Evolutionary conservation across 1,139 yeast genomes (phyloP).

Genomic region (Lodderomyces jiufengensis): DNA sequence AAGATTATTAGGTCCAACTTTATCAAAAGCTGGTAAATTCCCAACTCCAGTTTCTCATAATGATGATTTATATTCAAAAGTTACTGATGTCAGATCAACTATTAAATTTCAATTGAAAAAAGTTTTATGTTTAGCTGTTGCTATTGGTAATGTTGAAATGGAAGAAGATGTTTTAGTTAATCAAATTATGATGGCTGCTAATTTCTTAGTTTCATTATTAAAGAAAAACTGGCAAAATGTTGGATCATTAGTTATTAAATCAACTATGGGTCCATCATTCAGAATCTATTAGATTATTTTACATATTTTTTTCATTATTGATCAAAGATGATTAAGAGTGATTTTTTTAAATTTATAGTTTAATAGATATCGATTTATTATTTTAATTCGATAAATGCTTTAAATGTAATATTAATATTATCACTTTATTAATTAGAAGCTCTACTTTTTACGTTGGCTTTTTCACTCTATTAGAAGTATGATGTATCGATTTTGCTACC

Average conservation of each 20-base stretch:
- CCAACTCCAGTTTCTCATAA: slow-evolving; percentile 99
- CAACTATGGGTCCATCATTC: slow-evolving; percentile 99
- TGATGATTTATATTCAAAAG: slow-evolving; percentile 96
- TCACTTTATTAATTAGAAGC: no score
- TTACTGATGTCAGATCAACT: slow-evolving; percentile 97
- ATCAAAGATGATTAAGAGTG: no score
- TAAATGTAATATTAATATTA: no score
- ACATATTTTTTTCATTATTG: no score
- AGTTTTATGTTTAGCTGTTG: slow-evolving; percentile 86
- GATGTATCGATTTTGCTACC: no score
- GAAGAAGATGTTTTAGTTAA: slow-evolving; percentile 93
- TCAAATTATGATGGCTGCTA: slow-evolving; percentile 98
- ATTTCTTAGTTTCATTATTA: slow-evolving; percentile 98
- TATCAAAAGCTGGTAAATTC: slow-evolving; percentile 99
- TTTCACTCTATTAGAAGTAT: no score
- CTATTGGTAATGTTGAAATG: slow-evolving; percentile 99
- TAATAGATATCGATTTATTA: no score
- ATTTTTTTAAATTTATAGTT: no score
- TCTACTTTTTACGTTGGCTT: no score
- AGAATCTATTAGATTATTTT: slow-evolving; percentile 79
- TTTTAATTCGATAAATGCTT: no score
- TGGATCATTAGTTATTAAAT: slow-evolving; percentile 98
- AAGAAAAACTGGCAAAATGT: slow-evolving; percentile 99
- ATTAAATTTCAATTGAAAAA: slow-evolving; percentile 99
- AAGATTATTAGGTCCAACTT: slow-evolving; percentile 99